Conservation (phyloP, 352 stramenopile species). For the Phytophthora uliginosa region DNA sequence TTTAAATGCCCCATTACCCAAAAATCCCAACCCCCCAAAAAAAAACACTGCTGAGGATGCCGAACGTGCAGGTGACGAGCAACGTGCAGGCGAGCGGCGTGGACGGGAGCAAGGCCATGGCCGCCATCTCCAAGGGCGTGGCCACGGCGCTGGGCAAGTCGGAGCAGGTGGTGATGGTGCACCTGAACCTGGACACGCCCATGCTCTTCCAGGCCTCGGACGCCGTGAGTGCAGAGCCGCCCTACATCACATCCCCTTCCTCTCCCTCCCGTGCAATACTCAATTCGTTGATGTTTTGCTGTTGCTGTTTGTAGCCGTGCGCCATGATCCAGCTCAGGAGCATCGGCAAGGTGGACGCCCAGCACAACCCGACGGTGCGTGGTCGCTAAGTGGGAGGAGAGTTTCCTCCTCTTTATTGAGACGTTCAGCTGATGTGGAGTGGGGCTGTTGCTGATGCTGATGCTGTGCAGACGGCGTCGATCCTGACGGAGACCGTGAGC, state of each 20-base stretch:
- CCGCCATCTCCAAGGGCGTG: conserved; percentile 52
- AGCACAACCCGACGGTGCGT: conserved; percentile 57
- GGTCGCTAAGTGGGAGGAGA: not conserved
- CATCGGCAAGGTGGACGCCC: conserved; percentile 63
- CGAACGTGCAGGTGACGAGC: conserved; percentile 61
- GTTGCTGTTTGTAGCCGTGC: conserved; percentile 48
- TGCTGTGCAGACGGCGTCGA: conserved; percentile 46
- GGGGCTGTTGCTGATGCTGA: not conserved
- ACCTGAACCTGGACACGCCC: conserved; percentile 56
- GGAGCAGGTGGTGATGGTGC: conserved; percentile 68
- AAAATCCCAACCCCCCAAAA: too few species aligned
- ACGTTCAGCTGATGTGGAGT: not conserved
- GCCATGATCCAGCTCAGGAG: conserved; percentile 64
- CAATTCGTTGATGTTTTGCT: not conserved
- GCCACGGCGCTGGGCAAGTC: conserved; percentile 56
- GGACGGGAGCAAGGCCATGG: conserved; percentile 40
- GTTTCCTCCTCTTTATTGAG: too few species aligned
- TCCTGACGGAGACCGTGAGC: conserved; percentile 54
- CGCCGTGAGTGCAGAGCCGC: conserved; percentile 36
- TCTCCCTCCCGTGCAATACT: not conserved
- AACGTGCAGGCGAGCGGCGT: conserved; percentile 53
- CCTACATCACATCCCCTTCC: too few species aligned
- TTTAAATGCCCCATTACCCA: too few species aligned
- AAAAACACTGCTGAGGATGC: too few species aligned
- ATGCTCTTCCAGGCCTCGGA: conserved; percentile 66